Conservation (phyloP, 2,329 filamentous ascomycete species). For the Xylaria sp. region DNA sequence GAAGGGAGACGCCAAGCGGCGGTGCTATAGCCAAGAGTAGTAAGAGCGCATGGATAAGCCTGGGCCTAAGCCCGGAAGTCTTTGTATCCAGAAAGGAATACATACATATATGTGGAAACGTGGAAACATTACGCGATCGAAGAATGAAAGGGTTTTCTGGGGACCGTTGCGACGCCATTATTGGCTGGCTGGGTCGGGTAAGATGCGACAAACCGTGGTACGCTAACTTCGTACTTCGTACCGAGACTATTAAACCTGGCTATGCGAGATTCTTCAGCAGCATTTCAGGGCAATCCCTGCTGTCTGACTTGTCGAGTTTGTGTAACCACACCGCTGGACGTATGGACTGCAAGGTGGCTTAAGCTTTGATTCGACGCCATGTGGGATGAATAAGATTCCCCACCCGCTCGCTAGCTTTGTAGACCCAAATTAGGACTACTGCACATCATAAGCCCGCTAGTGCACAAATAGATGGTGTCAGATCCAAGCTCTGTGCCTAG, state of each 20-base stretch:
- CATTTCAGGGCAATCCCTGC: not conserved
- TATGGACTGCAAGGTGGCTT: not conserved
- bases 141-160: conserved; percentile 1
- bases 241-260: no score
- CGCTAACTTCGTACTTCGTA: no score
- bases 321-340: not conserved
- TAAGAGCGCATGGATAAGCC: not conserved
- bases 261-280: not conserved
- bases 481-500: no score
- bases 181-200: conserved; percentile 1
- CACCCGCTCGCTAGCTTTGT: not conserved
- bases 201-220: not conserved
- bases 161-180: not conserved
- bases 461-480: no score
- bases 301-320: no score
- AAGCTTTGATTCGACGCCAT: conserved; percentile 21
- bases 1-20: conserved; percentile 8
- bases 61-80: not conserved
- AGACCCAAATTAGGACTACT: no score
- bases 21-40: not conserved
- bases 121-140: conserved; percentile 12
- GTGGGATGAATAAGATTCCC: conserved; percentile 16
- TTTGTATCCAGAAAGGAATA: not conserved
- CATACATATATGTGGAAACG: not conserved
- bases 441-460: no score